Percentiles rank a stretch among this genome's conserved stretches.
Evolutionary conservation across 768 basidiomycete species (phyloP).

Genomic region (Collybia sp.): DNA sequence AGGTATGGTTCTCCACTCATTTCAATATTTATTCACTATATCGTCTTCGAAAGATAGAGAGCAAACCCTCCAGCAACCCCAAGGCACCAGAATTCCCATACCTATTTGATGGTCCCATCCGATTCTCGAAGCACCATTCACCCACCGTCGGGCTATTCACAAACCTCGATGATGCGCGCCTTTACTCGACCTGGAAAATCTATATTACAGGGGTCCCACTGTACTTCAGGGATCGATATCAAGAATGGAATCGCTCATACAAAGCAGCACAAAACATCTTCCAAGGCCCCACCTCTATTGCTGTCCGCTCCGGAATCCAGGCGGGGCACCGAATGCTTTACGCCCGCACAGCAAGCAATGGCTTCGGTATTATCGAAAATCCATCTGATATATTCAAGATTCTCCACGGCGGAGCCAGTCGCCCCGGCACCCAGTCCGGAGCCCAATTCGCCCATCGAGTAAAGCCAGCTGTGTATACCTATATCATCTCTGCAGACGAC

Average conservation of each 20-base stretch:
- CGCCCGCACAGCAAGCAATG: slow-evolving; percentile 58
- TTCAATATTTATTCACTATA: background rate
- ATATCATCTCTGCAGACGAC: slow-evolving; percentile 73
- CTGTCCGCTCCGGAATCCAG: slow-evolving; percentile 65
- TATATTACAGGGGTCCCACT: slow-evolving; percentile 55
- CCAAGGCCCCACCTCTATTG: slow-evolving; percentile 52
- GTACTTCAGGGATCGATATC: slow-evolving; percentile 55
- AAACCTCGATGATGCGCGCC: slow-evolving; percentile 51
- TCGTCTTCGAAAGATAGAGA: slow-evolving; percentile 45
- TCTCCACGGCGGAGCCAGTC: slow-evolving; percentile 38
- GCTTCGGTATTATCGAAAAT: slow-evolving; percentile 53
- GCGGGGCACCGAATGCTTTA: slow-evolving; percentile 73
- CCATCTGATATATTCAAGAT: slow-evolving; percentile 45
- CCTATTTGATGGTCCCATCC: slow-evolving; percentile 69
- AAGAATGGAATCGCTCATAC: slow-evolving; percentile 66
- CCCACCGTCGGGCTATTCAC: slow-evolving; percentile 66
- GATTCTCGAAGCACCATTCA: slow-evolving; percentile 67
- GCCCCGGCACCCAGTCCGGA: slow-evolving; percentile 3
- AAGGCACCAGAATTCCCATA: slow-evolving; percentile 45
- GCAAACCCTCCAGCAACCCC: slow-evolving; percentile 34
- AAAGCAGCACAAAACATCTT: slow-evolving; percentile 73
- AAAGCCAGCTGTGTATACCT: slow-evolving; percentile 84
- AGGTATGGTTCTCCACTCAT: slow-evolving; percentile 33
- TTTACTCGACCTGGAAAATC: slow-evolving; percentile 81
- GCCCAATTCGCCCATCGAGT: slow-evolving; percentile 36